Conservation (phyloP, 805 yeast genomes). For the Dipodascus albidus region DNA sequence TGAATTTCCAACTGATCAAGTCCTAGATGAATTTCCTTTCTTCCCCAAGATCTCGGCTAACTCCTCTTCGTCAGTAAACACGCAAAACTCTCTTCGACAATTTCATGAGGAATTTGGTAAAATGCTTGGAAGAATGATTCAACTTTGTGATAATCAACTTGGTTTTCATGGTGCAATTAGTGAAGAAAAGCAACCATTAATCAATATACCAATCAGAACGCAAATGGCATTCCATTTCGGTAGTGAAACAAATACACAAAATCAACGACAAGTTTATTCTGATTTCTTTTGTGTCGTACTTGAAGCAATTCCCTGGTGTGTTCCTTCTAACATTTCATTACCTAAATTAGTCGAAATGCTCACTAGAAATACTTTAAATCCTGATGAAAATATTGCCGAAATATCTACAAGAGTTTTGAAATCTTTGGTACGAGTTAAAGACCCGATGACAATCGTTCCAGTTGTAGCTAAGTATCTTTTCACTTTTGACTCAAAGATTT, state of each 20-base stretch:
- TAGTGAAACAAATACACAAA: slow-evolving; percentile 19
- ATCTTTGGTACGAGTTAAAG: slow-evolving; percentile 52
- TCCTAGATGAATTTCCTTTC: slow-evolving; percentile 16
- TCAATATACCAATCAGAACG: slow-evolving; percentile 25
- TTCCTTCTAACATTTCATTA: slow-evolving; percentile 40
- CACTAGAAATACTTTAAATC: slow-evolving; percentile 65
- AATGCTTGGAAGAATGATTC: slow-evolving; percentile 42
- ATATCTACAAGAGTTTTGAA: slow-evolving; percentile 57
- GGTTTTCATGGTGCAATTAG: slow-evolving; percentile 34
- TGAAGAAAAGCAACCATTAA: slow-evolving; percentile 24
- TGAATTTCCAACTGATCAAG: slow-evolving; percentile 55
- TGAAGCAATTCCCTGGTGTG: slow-evolving; percentile 66
- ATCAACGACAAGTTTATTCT: slow-evolving; percentile 29
- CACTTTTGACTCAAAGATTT: slow-evolving; percentile 49
- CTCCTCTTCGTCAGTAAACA: slow-evolving; percentile 8
- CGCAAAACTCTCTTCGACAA: slow-evolving; percentile 10
- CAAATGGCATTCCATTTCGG: slow-evolving; percentile 27
- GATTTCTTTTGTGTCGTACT: slow-evolving; percentile 61
- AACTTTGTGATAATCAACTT: slow-evolving; percentile 47
- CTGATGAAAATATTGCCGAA: slow-evolving; percentile 45
- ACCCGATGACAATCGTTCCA: slow-evolving; percentile 60
- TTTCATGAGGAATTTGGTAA: slow-evolving; percentile 64
- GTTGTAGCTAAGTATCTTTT: slow-evolving; percentile 73
- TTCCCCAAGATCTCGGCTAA: slow-evolving; percentile 8
- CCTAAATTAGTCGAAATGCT: slow-evolving; percentile 62